A percentile compares a stretch with the other conserved stretches of the same genome.
phyloP scores from a whole-genome alignment of 805 yeast species.

The Metschnikowia proteae region DNA sequence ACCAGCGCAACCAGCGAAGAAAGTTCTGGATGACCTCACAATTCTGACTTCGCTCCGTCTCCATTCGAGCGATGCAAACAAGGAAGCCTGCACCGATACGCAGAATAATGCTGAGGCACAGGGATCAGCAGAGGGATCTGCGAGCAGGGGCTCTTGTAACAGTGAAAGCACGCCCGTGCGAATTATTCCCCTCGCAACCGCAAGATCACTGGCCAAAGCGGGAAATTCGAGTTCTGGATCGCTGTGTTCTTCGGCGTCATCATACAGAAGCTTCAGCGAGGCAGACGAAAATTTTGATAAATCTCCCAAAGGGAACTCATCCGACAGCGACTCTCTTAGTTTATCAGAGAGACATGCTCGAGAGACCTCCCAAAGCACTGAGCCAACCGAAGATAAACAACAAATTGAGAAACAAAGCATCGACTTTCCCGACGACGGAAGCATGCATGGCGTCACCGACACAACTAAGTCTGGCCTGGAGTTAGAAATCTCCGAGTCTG shows the following conservation, averaged over 20 bases:
- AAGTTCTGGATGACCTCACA: neutral
- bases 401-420: neutral
- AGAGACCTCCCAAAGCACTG: neutral
- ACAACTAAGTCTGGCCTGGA: neutral
- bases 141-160: neutral
- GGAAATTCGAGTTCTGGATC: neutral
- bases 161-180: neutral
- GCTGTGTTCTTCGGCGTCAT: constrained; percentile 1
- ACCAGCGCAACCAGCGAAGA: no score
- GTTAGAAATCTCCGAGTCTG: neutral
- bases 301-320: neutral
- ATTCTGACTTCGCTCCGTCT: neutral
- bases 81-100: neutral
- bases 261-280: constrained; percentile 1
- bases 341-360: neutral
- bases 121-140: neutral
- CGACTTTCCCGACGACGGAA: neutral
- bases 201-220: constrained; percentile 1
- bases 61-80: neutral
- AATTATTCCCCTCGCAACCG: neutral
- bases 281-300: neutral
- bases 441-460: neutral
- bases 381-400: neutral
- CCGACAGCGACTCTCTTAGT: neutral
- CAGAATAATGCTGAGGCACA: neutral